Evolutionary conservation across 495 filamentous ascomycete species (phyloP).

Genomic region (Xylaria intraflava): DNA sequence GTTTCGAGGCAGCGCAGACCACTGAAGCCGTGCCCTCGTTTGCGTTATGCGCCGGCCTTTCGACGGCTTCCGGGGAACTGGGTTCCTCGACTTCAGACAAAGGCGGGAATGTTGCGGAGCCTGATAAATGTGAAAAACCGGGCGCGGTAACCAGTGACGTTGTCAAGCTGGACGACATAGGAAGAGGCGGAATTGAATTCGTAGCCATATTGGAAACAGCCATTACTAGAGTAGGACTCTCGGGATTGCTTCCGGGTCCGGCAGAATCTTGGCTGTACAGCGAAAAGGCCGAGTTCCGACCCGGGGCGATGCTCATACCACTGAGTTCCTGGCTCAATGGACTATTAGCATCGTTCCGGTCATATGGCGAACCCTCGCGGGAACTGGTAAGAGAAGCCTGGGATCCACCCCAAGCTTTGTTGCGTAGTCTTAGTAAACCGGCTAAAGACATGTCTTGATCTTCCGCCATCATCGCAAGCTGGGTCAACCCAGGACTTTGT

Average conservation of each 20-base stretch:
- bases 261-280: constrained; percentile 31
- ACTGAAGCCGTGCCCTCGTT: constrained; percentile 15
- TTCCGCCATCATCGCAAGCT: constrained; percentile 62
- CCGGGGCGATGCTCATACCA: constrained; percentile 16
- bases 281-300: constrained; percentile 35
- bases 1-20: constrained; percentile 12
- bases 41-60: constrained; percentile 5
- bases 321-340: constrained; percentile 22
- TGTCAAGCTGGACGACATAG: constrained; percentile 17
- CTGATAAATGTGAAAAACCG: constrained; percentile 20
- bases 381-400: constrained; percentile 61
- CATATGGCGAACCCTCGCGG: constrained; percentile 53
- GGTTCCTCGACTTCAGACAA: constrained; percentile 35
- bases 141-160: constrained; percentile 13
- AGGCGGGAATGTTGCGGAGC: constrained; percentile 28
- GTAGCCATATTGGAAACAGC: constrained; percentile 20
- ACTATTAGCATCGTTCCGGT: constrained; percentile 30
- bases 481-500: constrained; percentile 57
- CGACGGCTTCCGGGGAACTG: constrained; percentile 9
- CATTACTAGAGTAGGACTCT: constrained; percentile 35
- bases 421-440: constrained; percentile 64
- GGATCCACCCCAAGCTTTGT: constrained; percentile 74
- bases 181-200: constrained; percentile 16
- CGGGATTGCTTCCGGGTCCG: constrained; percentile 31
- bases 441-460: constrained; percentile 65